Conservation (phyloP, 345 rosid species). For the Luvunga scandens region DNA sequence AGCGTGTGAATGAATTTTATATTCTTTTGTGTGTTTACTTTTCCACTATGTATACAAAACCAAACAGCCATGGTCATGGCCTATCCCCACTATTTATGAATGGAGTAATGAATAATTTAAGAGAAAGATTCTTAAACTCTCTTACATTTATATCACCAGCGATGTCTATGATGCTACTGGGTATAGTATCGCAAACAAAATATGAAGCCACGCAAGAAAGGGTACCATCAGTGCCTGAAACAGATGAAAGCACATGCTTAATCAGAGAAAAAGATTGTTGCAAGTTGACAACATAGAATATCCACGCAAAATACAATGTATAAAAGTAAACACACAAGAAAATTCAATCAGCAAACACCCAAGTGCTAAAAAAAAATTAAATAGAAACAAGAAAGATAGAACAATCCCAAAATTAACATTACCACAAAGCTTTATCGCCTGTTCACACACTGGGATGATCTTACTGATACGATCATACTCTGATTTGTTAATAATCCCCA, state of each 20-base stretch:
- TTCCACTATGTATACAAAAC: not conserved
- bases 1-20: not conserved
- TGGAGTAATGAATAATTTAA: not conserved
- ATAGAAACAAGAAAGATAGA: no score
- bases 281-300: not conserved
- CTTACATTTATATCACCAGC: constrained; percentile 81
- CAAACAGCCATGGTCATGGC: not conserved
- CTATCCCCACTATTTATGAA: not conserved
- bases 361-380: not conserved
- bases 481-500: constrained; percentile 41
- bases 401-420: no score
- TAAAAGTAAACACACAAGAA: not conserved
- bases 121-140: not conserved
- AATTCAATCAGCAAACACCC: not conserved
- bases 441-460: constrained; percentile 41
- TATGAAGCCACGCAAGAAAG: constrained; percentile 91
- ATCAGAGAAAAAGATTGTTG: not conserved
- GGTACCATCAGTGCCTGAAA: constrained; percentile 93
- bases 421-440: constrained; percentile 49
- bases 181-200: constrained; percentile 84
- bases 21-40: not conserved
- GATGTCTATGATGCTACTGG: constrained; percentile 57
- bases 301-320: not conserved
- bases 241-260: constrained; percentile 1
- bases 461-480: constrained; percentile 40